A percentile compares a stretch with the other conserved stretches of the same genome.
Conservation (phyloP, 2,329 filamentous ascomycete species). For the Emergomyces africanus region DNA sequence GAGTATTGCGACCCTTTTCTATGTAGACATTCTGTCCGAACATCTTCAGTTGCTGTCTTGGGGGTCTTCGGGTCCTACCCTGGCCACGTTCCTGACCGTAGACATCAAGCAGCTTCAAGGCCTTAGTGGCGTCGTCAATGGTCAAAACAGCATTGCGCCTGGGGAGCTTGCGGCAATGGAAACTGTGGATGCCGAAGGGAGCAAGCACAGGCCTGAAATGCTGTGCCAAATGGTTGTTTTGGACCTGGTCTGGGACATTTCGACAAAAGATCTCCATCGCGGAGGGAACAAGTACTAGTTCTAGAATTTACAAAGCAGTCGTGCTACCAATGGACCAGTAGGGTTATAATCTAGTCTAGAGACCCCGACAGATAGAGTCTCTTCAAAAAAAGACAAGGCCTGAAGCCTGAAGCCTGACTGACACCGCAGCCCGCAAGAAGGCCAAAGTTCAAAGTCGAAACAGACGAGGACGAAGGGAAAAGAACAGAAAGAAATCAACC, state of each 20-base stretch:
- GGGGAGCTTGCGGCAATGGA: slow-evolving; percentile 12
- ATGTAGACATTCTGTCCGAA: slow-evolving; percentile 11
- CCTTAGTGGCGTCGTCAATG: slow-evolving; percentile 12
- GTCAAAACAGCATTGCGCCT: slow-evolving; percentile 14
- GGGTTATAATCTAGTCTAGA: neutral
- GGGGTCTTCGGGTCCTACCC: slow-evolving; percentile 2
- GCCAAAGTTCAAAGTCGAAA: neutral
- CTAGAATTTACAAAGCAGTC: no score
- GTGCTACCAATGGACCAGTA: neutral
- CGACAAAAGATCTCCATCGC: slow-evolving; percentile 18
- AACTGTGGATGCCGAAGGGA: slow-evolving; percentile 12
- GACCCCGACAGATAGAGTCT: neutral
- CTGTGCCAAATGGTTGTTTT: slow-evolving; percentile 11
- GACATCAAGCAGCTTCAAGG: slow-evolving; percentile 7
- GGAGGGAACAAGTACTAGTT: neutral
- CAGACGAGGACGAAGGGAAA: neutral
- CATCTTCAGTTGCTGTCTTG: slow-evolving; percentile 9
- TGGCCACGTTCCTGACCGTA: slow-evolving; percentile 8
- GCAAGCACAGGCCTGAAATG: slow-evolving; percentile 13
- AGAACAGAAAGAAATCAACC: neutral
- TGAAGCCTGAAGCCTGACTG: no score
- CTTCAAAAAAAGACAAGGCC: neutral
- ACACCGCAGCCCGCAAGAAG: neutral
- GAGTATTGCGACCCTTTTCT: slow-evolving; percentile 8
- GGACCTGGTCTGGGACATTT: slow-evolving; percentile 14